phyloP scores from a whole-genome alignment of 768 basidiomycete genomes.

The Auriscalpium orientale region DNA sequence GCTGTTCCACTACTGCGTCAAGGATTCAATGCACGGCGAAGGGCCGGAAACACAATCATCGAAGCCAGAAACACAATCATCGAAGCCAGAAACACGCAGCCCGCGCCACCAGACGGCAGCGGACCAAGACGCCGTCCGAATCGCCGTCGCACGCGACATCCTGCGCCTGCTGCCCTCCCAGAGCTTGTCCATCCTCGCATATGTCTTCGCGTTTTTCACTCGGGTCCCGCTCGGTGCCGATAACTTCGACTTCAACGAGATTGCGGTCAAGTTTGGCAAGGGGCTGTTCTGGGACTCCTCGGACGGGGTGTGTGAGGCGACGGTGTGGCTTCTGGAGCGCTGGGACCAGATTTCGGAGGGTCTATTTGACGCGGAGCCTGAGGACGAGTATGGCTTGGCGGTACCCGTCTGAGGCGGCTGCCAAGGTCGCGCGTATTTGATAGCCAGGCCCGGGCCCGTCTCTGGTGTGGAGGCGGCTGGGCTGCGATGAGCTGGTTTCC shows the following conservation, averaged over 20 bases:
- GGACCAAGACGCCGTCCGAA: constrained; percentile 21
- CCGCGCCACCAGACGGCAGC: not conserved
- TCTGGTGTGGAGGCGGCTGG: no score
- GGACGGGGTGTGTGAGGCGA: constrained; percentile 7
- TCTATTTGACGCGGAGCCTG: constrained; percentile 4
- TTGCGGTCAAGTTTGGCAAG: constrained; percentile 40
- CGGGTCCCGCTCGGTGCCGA: constrained; percentile 44
- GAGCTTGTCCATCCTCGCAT: constrained; percentile 34
- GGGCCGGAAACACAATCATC: constrained; percentile 23
- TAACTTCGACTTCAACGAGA: constrained; percentile 38
- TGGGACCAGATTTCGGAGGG: constrained; percentile 16
- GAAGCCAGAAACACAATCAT: not conserved
- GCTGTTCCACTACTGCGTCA: constrained; percentile 37
- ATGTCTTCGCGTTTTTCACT: constrained; percentile 41
- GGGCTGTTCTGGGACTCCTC: constrained; percentile 29
- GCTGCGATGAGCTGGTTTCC: no score
- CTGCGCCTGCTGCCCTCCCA: constrained; percentile 40
- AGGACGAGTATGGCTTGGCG: no score
- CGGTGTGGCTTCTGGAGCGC: constrained; percentile 14
- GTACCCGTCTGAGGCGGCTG: no score
- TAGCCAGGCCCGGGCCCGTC: no score
- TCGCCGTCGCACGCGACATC: constrained; percentile 35
- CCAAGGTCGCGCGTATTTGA: no score
- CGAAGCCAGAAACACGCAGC: not conserved
- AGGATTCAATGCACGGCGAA: constrained; percentile 28